Evolutionary conservation across 768 basidiomycete species (phyloP).

Genomic region (Jaapia argillacea): DNA sequence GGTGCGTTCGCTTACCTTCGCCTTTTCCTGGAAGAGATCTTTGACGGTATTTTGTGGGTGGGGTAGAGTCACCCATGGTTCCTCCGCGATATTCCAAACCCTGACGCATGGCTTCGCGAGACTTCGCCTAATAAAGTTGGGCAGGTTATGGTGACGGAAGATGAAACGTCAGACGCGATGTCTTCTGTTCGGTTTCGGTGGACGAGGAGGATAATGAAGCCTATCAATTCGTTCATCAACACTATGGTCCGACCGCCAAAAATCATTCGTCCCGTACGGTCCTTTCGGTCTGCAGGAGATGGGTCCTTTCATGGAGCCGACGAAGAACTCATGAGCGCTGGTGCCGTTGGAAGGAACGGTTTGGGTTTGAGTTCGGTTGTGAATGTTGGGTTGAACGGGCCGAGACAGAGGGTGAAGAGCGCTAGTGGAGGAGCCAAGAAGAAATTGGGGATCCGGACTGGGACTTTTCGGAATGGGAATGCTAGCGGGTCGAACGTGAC

Average conservation of each 20-base stretch:
- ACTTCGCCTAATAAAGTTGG: constrained; percentile 41
- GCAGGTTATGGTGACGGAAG: constrained; percentile 55
- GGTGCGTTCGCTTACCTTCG: constrained; percentile 35
- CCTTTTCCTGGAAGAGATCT: constrained; percentile 8
- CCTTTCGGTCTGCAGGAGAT: constrained; percentile 12
- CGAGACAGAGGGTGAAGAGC: too few relatives aligned
- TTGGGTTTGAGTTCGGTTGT: too few relatives aligned
- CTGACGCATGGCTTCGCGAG: constrained; percentile 58
- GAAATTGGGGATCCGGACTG: too few relatives aligned
- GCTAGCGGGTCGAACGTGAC: too few relatives aligned
- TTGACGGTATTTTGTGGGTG: background rate
- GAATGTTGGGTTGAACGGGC: too few relatives aligned
- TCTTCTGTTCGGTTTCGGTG: constrained; percentile 53
- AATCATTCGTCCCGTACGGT: constrained; percentile 26
- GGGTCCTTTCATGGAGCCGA: too few relatives aligned
- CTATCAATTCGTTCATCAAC: too few relatives aligned
- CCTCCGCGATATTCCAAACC: constrained; percentile 52
- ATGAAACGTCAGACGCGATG: constrained; percentile 71
- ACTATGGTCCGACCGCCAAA: constrained; percentile 44
- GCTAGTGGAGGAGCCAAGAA: too few relatives aligned
- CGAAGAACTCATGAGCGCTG: too few relatives aligned
- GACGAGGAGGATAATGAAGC: constrained; percentile 32
- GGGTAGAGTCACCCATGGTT: constrained; percentile 56
- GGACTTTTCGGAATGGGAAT: too few relatives aligned
- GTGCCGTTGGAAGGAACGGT: too few relatives aligned